Evolutionary conservation across 768 basidiomycete species (phyloP).

Genomic region (Russula virescens): DNA sequence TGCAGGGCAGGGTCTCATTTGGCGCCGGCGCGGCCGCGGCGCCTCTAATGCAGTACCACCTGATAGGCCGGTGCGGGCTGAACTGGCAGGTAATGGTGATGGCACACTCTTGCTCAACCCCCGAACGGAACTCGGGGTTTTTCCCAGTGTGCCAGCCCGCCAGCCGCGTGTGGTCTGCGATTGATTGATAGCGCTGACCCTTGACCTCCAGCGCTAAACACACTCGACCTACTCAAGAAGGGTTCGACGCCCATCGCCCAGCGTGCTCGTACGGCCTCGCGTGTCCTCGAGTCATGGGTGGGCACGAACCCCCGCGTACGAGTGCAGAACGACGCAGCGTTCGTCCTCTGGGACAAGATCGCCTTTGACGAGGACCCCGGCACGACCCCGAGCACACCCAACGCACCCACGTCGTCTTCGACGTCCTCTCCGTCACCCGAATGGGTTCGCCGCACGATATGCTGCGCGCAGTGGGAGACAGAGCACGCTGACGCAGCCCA

Average conservation of each 20-base stretch:
- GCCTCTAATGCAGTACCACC: not conserved
- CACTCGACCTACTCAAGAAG: conserved; percentile 89
- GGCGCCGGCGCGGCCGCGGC: conserved; percentile 1
- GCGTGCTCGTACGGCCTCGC: conserved; percentile 80
- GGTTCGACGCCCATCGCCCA: conserved; percentile 73
- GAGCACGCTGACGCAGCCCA: conserved; percentile 41
- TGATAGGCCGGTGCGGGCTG: not conserved
- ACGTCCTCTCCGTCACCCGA: conserved; percentile 52
- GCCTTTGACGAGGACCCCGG: conserved; percentile 37
- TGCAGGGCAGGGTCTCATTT: not conserved
- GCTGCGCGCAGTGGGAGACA: conserved; percentile 73
- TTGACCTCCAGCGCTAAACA: conserved; percentile 67
- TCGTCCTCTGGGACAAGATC: conserved; percentile 75
- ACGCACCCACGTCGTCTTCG: conserved; percentile 23
- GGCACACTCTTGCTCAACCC: not conserved
- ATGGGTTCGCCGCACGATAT: conserved; percentile 81
- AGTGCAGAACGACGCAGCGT: conserved; percentile 78
- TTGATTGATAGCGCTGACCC: conserved; percentile 4
- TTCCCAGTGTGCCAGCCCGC: not conserved
- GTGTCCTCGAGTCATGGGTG: conserved; percentile 83
- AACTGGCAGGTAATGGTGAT: no score
- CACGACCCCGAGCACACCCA: conserved; percentile 26
- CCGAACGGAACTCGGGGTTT: not conserved
- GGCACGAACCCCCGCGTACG: conserved; percentile 76
- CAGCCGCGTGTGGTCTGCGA: not conserved